Evolutionary conservation across 2,329 filamentous ascomycete genomes (phyloP), one percentile per base, ranked within the genome.

Genomic region (Stagonosporopsis tanaceti): DNA sequence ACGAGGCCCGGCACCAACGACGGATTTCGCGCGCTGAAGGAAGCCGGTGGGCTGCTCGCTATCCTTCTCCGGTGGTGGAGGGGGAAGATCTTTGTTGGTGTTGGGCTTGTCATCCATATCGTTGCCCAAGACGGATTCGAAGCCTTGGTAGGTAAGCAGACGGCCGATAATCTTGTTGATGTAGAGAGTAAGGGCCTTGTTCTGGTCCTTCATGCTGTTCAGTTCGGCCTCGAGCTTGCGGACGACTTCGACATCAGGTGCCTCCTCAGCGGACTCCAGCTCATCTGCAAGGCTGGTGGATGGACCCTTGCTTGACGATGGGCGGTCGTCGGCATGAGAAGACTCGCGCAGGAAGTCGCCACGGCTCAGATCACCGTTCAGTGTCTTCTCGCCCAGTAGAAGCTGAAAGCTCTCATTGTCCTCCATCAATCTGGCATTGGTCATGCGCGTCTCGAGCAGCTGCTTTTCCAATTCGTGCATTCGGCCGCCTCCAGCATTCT

Each of bases 141-240:
- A 98, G 66, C 96, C 93, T 71, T 96, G 91, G 78, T 97, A 91
- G 73, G 96, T 91, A 61, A 99, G 85, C 41, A 99, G 86, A 54
- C 95, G 90, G 76, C 95, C 95, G 75, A 99, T 97, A 76, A 99
- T 98, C 80, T 95, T 96, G 85, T 98, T 97, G 82, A 99, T 97
- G 81, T 99, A 99, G 64, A 98, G 83, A 24, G 93, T 96, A 67
- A 99, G 83, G 28, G 95, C 95, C 81, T 98, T 98, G 82, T 99
- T 98, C 81, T 97, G 89, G 75, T 97, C 94, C 79, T 91, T 94
- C 67, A 92, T 81, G 8, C 86, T 84, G 77, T 90, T 92, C 65
- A 95, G 78, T 69, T 98, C 94, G 11, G 83, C 78, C 74, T 97
- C 93, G 12, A 95, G 82, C 50, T 87, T 87, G 68, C 89, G 89